Evolutionary conservation across 1,139 yeast genomes (phyloP), one percentile per base, ranked within the genome.

Genomic region (Pneumocystis wakefieldiae): DNA sequence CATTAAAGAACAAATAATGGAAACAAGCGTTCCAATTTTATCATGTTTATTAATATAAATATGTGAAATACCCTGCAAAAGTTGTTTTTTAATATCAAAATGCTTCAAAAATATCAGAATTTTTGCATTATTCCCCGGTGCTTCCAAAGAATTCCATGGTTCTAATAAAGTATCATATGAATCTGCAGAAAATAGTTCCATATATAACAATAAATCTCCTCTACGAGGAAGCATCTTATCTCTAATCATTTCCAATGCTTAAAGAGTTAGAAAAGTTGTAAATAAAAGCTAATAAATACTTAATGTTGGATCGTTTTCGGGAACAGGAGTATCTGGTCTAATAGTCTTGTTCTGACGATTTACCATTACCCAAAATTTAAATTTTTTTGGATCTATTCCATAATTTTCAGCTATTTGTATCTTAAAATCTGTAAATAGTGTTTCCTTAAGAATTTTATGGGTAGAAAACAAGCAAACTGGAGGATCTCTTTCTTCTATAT

Each of bases 301-400:
- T 38, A 37, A 19, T 24, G 24, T 59, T 38, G 37, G n/a, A 24
- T 57, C 59, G 29, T 57, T 39, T 12, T 57, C 59, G 14, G 59
- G 24, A 12, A 79, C 77, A 2, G 80, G 81, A 4, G 76, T 71
- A 66, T 83, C 86, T 1, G 87, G 81, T 68, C 97, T 79, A 63
- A 82, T 76, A 0, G 97, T 87, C 67, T 81, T 82, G 72, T 89
- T 89, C 68, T 85, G 83, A 65, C 97, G 80, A 69, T 82, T 83
- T 36, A 80, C 82, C 74, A 88, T 78, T 15, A 81, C 75, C 82
- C 94, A 82, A 67, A 87, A 79, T 64, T 87, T 78, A 61, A 86
- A 79, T 53, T 71, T 69, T 0, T 75, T 73, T 2, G 75, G 67
- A 36, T 74, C 74, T 28, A 79, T 71, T 1, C 78, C 80, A 38